Evolutionary conservation across 345 rosid genomes (phyloP).

Genomic region (Linum tenue): DNA sequence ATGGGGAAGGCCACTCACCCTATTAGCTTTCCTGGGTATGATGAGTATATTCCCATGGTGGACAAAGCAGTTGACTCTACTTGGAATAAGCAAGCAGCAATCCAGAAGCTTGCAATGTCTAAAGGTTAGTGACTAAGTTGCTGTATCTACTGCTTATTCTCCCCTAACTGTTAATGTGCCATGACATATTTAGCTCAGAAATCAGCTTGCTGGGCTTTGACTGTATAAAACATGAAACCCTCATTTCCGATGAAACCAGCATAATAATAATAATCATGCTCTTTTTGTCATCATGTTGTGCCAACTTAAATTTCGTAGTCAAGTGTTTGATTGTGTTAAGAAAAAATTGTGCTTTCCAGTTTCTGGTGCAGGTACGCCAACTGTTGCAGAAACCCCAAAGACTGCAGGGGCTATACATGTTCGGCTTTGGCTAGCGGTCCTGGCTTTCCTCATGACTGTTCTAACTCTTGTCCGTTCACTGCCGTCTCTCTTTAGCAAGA

Average conservation of each 20-base stretch:
- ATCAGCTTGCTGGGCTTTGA: too few relatives aligned
- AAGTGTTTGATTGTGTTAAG: not conserved
- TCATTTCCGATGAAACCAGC: too few relatives aligned
- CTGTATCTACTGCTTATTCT: too few relatives aligned
- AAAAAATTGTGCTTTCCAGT: not conserved
- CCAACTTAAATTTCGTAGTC: too few relatives aligned
- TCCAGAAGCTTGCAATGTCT: conserved; percentile 35
- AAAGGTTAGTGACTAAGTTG: conserved; percentile 41
- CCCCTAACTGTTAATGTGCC: too few relatives aligned
- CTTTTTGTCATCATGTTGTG: too few relatives aligned
- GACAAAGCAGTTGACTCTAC: conserved; percentile 89
- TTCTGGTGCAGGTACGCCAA: conserved; percentile 33
- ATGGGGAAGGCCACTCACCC: conserved; percentile 54
- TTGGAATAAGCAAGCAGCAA: conserved; percentile 66
- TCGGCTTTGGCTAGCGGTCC: conserved; percentile 32
- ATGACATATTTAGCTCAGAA: too few relatives aligned
- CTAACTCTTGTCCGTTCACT: conserved; percentile 43
- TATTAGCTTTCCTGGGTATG: conserved; percentile 74
- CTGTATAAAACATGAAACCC: too few relatives aligned
- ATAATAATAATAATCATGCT: too few relatives aligned
- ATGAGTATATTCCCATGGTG: conserved; percentile 97
- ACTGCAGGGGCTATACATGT: conserved; percentile 43
- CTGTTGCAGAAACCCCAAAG: conserved; percentile 35
- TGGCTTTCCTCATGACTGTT: conserved; percentile 60
- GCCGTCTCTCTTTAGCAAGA: conserved; percentile 33